phyloP scores from a whole-genome alignment of 2,329 filamentous ascomycete species.

The Hypoxylon sp. region DNA sequence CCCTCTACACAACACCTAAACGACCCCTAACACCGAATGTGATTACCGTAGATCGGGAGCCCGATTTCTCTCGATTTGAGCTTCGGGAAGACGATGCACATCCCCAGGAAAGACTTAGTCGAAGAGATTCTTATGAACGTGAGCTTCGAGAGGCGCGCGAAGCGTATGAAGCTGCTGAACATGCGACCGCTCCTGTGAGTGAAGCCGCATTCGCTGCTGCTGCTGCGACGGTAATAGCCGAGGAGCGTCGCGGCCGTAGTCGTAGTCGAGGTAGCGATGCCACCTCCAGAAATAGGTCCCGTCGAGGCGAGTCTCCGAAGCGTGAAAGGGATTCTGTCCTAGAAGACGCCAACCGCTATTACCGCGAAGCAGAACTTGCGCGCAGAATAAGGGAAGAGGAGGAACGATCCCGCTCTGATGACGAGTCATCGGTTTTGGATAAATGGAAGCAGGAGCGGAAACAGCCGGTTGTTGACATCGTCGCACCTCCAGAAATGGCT shows the following conservation, averaged over 20 bases:
- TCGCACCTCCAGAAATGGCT: slow-evolving; percentile 67
- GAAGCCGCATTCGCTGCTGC: slow-evolving; percentile 64
- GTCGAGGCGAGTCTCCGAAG: slow-evolving; percentile 49
- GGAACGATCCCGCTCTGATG: slow-evolving; percentile 66
- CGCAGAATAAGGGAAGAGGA: slow-evolving; percentile 69
- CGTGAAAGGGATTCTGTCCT: slow-evolving; percentile 63
- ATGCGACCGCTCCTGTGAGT: slow-evolving; percentile 64
- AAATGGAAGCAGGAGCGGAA: slow-evolving; percentile 65
- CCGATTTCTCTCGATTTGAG: slow-evolving; percentile 60
- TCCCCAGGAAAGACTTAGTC: slow-evolving; percentile 61
- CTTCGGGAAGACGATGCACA: slow-evolving; percentile 48
- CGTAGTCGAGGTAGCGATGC: slow-evolving; percentile 54
- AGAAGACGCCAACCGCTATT: slow-evolving; percentile 71
- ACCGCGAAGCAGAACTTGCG: slow-evolving; percentile 69
- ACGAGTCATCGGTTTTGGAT: slow-evolving; percentile 68
- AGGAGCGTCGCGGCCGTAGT: slow-evolving; percentile 54
- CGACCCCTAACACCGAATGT: slow-evolving; percentile 66
- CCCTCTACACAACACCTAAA: slow-evolving; percentile 57
- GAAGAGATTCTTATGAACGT: slow-evolving; percentile 66
- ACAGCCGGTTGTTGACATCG: slow-evolving; percentile 61
- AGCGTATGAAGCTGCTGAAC: slow-evolving; percentile 62
- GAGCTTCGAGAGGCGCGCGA: slow-evolving; percentile 62
- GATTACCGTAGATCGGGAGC: slow-evolving; percentile 68
- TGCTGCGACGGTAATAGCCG: slow-evolving; percentile 59
- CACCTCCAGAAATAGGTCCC: slow-evolving; percentile 56